Conservation (phyloP, 2,329 filamentous ascomycete genomes). For the Endothia cerciana region DNA sequence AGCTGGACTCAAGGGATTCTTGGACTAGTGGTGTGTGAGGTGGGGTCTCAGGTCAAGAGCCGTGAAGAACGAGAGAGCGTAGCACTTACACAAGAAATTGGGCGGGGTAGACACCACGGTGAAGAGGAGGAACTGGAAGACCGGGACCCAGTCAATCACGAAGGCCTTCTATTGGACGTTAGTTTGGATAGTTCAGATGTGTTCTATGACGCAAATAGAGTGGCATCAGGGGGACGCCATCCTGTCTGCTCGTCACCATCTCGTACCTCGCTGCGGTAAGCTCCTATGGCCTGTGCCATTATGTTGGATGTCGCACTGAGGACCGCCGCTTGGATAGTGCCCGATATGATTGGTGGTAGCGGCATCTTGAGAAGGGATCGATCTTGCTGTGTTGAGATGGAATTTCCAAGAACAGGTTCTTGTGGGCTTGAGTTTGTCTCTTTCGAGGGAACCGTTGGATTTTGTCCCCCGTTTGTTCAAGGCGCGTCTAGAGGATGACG, state of each 20-base stretch:
- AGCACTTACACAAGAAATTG: constrained; percentile 73
- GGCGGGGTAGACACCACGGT: constrained; percentile 74
- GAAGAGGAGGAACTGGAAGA: constrained; percentile 79
- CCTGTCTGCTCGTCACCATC: constrained; percentile 1
- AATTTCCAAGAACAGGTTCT: background rate
- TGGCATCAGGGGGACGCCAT: background rate
- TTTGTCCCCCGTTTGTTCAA: background rate
- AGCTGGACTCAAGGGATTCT: constrained; percentile 72
- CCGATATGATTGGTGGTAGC: constrained; percentile 57
- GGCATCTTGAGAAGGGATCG: constrained; percentile 35
- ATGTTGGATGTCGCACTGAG: constrained; percentile 72
- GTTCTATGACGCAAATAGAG: background rate
- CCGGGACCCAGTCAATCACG: constrained; percentile 65
- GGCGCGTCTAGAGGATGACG: background rate
- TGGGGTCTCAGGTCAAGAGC: background rate
- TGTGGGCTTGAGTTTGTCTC: background rate
- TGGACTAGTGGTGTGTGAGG: constrained; percentile 56
- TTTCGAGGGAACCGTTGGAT: background rate
- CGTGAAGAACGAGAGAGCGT: background rate
- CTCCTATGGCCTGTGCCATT: constrained; percentile 71
- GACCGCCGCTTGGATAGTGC: constrained; percentile 67
- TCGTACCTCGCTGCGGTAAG: constrained; percentile 59
- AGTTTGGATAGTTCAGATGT: constrained; percentile 7
- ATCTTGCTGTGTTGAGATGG: background rate
- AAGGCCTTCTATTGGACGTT: constrained; percentile 54